Base-by-base conservation (phyloP, 163 green algal genomes). In the Chlamydomonas reinhardtii region DNA sequence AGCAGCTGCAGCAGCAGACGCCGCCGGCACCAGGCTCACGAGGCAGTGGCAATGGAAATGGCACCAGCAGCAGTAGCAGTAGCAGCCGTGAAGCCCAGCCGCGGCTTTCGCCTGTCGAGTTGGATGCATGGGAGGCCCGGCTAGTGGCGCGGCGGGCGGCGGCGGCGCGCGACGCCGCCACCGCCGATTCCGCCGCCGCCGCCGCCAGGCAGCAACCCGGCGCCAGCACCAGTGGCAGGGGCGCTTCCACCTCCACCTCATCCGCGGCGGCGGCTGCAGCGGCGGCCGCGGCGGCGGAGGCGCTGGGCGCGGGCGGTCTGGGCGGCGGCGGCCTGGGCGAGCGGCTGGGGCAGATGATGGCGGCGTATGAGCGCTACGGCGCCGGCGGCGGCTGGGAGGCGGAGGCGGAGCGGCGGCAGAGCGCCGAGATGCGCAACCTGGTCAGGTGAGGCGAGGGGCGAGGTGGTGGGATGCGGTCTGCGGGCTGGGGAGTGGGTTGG, bases 361-460 rank as follows among this genome's bases (percentile, higher is more conserved):
- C 35, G 12, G 59, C 56, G 54, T 87, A 87, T 70, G 70, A 87
- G 35, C 52, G 22, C 5, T 87, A 87, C 59, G 81, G 74, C 11
- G 37, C 29, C 19, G 52, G 71, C 22, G 68, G 61, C 35, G 70
- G 81, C 20, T 87, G 71, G 81, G 71, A 87, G 56, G 17, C 19
- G 54, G 81, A 87, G 81, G 14, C 19, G 39, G 54, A 17, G n/a
- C 35, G 37, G 81, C 35, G 71, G 56, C 27, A 87, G 56, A 87
- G 81, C 81, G 32, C 17, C 15, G 81, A 87, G 59, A 79, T 87
- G 81, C 81, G 81, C 35, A 74, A 61, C 56, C 70, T 87, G 9
- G 68, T 74, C 4, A 12, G 71, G 81, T 87, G 70, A 14, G 12
- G 72, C 1, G 35, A 12, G 52, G 66, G 11, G 66, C 2, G 66